These are phyloP conservation scores for Lipomyces oligophaga DNA, from an alignment of 805 yeast species.

Conservation along the genomic window DNA sequence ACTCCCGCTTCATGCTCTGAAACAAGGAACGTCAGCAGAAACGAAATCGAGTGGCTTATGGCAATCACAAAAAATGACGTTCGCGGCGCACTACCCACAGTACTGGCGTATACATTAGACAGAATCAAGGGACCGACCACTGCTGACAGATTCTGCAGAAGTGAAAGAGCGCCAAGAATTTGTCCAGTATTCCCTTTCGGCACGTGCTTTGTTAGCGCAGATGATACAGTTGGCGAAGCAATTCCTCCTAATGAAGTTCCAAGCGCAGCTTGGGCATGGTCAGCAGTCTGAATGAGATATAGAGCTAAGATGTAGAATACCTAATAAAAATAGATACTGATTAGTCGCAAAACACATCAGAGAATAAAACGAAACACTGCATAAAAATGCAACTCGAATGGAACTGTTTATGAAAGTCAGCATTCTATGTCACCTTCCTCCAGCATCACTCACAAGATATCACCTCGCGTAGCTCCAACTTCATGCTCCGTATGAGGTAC, in stretches of 20 bases:
- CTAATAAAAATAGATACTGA: too few species aligned
- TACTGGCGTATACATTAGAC: constrained; percentile 8
- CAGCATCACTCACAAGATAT: constrained; percentile 20
- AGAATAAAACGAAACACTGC: too few species aligned
- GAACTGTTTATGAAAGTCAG: too few species aligned
- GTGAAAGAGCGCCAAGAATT: constrained; percentile 27
- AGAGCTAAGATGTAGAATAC: too few species aligned
- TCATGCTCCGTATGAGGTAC: constrained; percentile 7
- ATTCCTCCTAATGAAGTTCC: constrained; percentile 6
- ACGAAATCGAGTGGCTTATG: neutral
- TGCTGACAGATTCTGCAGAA: constrained; percentile 17
- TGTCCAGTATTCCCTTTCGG: constrained; percentile 23
- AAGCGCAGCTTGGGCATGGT: too few species aligned
- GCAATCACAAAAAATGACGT: constrained; percentile 4
- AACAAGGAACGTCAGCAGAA: constrained; percentile 1
- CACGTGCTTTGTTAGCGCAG: constrained; percentile 26
- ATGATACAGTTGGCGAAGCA: constrained; percentile 24
- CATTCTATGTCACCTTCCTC: too few species aligned
- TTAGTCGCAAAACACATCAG: too few species aligned
- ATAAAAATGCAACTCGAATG: too few species aligned
- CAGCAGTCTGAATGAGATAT: too few species aligned
- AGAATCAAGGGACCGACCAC: constrained; percentile 26
- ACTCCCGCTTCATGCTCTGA: constrained; percentile 1
- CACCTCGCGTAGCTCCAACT: constrained; percentile 18
- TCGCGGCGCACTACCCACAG: constrained; percentile 18